These are phyloP conservation scores for Cyberlindnera euphorbiiphila DNA, from an alignment of 805 yeast species.

Conservation along the genomic window DNA sequence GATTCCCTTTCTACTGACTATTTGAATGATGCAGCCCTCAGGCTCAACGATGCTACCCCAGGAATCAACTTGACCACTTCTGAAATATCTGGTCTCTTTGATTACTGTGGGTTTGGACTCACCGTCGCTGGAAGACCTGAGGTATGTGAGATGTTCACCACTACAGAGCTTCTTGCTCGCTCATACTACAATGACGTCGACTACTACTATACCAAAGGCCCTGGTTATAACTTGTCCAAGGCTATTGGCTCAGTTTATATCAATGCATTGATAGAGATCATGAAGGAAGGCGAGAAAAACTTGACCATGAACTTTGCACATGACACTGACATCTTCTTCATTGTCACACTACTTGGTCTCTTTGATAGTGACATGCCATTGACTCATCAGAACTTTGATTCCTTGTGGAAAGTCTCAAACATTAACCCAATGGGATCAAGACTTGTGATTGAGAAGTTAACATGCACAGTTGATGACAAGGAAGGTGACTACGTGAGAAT, in stretches of 20 bases:
- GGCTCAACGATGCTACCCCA: constrained; percentile 35
- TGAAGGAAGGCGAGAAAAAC: constrained; percentile 37
- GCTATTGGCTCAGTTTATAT: constrained; percentile 43
- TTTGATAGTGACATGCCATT: constrained; percentile 33
- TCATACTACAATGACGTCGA: constrained; percentile 40
- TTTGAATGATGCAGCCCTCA: constrained; percentile 26
- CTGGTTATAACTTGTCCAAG: constrained; percentile 38
- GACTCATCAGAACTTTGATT: constrained; percentile 41
- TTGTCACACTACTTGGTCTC: constrained; percentile 46
- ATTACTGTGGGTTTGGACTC: constrained; percentile 48
- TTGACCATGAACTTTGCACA: constrained; percentile 48
- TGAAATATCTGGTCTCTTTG: constrained; percentile 40
- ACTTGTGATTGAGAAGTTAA: constrained; percentile 41
- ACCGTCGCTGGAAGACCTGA: constrained; percentile 37
- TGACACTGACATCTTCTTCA: constrained; percentile 52
- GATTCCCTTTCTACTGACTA: constrained; percentile 25
- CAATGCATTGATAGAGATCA: constrained; percentile 43
- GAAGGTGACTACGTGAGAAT: constrained; percentile 36
- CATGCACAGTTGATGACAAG: constrained; percentile 29
- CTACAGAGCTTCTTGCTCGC: constrained; percentile 43
- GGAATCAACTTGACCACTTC: constrained; percentile 36
- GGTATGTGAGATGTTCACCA: constrained; percentile 39
- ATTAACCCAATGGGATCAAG: constrained; percentile 54
- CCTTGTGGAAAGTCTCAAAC: constrained; percentile 42
- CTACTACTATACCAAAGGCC: constrained; percentile 46